Percentiles rank a stretch among this genome's conserved stretches.
These are phyloP conservation scores for Hansenula anomala DNA, from an alignment of 1,139 yeast species.

Conservation along the genomic window DNA sequence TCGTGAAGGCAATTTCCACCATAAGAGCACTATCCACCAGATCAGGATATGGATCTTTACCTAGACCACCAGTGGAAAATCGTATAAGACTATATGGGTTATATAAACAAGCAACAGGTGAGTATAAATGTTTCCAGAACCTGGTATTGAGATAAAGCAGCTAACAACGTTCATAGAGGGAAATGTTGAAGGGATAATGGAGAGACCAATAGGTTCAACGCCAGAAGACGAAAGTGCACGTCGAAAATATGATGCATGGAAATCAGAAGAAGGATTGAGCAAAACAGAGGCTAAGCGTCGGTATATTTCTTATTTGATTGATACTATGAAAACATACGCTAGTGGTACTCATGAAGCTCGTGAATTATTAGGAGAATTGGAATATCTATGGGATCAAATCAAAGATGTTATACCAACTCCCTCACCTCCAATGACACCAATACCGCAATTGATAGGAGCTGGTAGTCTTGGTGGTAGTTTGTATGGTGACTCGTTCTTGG, in stretches of 20 bases:
- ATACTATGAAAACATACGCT: conserved; percentile 71
- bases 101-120: conserved; percentile 72
- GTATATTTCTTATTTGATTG: conserved; percentile 63
- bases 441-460: neutral
- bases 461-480: conserved; percentile 7
- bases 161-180: conserved; percentile 42
- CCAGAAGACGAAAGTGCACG: conserved; percentile 64
- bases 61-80: conserved; percentile 75
- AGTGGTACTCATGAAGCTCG: conserved; percentile 65
- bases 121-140: no score
- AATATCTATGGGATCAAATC: conserved; percentile 71
- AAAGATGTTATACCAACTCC: conserved; percentile 38
- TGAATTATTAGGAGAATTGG: conserved; percentile 61
- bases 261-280: conserved; percentile 63
- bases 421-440: conserved; percentile 16
- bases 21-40: conserved; percentile 69
- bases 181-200: conserved; percentile 64
- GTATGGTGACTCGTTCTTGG: conserved; percentile 7
- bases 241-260: conserved; percentile 87
- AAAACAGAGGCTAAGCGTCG: conserved; percentile 70
- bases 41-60: conserved; percentile 63
- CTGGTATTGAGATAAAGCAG: no score
- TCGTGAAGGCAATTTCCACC: conserved; percentile 76
- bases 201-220: conserved; percentile 56
- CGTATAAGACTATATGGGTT: conserved; percentile 72